Base-by-base conservation (phyloP, 2,329 filamentous ascomycete species). In the Penicillium sumatraense region DNA sequence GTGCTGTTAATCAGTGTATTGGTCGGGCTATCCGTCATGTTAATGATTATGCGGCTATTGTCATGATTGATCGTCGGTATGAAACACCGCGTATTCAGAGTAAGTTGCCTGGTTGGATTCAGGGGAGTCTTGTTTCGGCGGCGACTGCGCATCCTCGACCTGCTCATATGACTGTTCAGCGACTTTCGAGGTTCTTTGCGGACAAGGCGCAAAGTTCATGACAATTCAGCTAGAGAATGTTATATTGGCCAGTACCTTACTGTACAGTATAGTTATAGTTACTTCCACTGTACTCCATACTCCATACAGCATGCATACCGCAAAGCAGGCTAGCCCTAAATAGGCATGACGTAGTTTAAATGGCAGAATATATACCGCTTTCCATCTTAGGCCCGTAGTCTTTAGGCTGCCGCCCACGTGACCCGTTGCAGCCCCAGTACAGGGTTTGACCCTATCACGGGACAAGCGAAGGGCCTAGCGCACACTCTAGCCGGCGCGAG, bases 1-100 rank as follows among this genome's bases (percentile, higher is more conserved):
- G 95, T 35, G 91, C 93, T 4, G 95, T 99, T 4, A 99, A 99
- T 72, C 95, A 99, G 78, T 95, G 91, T 69, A 93, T 99, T 63
- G 95, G 95, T 1, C 82, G 95, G 55, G 95, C 92, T 1, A 97
- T 99, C 65, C 82, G 95, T 44, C 95, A 99, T 71, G 84, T 83
- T 52, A 86, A 84, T 21, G 95, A 99, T 75, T 98, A 96, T 75
- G 95, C 95, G 4, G 87, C 89, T 14, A 97, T 99, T 60, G 76
- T 97, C 53, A 82, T 99, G 69, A 79, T 95, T 29, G 95, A 99
- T 74, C 81, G 83, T 60, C 81, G 95, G 49, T 99, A 95, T 74
- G 84, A 81, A n/a, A 85, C 83, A 24, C 80, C 86, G 46, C 83
- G 89, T 51, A 91, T 98, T 57, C 83, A 85, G 64, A 77, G 75